Percentiles rank a stretch among this genome's conserved stretches.
phyloP scores from a whole-genome alignment of 352 stramenopile genomes.

The Proteromonas lacertae region DNA sequence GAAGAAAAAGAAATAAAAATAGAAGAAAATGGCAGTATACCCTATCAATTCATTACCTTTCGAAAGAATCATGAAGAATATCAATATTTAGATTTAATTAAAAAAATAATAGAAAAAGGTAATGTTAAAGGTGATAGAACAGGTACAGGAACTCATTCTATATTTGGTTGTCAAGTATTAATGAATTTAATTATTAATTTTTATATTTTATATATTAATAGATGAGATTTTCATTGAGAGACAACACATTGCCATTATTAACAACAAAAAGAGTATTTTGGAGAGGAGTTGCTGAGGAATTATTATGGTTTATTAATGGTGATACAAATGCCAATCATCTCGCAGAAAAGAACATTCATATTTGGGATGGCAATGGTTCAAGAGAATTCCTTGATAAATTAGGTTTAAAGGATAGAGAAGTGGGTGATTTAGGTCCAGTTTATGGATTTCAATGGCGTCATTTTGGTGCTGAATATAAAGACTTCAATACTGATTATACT shows the following conservation, averaged over 20 bases:
- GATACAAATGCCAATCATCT: slow-evolving; percentile 77
- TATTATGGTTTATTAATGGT: slow-evolving; percentile 95
- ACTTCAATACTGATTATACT: slow-evolving; percentile 90
- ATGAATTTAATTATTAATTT: slow-evolving; percentile 6
- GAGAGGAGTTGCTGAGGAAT: slow-evolving; percentile 86
- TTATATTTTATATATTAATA: slow-evolving; percentile 5
- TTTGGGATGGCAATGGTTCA: slow-evolving; percentile 97
- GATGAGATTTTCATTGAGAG: slow-evolving; percentile 64
- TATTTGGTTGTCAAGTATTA: slow-evolving; percentile 80
- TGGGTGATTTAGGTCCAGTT: slow-evolving; percentile 77
- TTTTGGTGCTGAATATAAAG: slow-evolving; percentile 85
- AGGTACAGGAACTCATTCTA: slow-evolving; percentile 81
- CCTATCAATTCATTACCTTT: background rate
- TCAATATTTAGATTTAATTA: slow-evolving; percentile 69
- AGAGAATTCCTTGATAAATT: slow-evolving; percentile 57
- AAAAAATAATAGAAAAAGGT: slow-evolving; percentile 71
- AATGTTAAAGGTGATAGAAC: slow-evolving; percentile 71
- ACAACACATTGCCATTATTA: slow-evolving; percentile 72
- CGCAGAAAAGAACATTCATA: slow-evolving; percentile 86
- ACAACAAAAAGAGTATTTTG: slow-evolving; percentile 98
- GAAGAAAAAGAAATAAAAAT: slow-evolving; percentile 8
- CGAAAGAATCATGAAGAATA: slow-evolving; percentile 30
- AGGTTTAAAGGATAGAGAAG: slow-evolving; percentile 60
- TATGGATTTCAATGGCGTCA: slow-evolving; percentile 79
- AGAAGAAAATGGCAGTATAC: background rate